Base-by-base conservation (phyloP, 2,329 filamentous ascomycete genomes). In the Scleromitrula shiraiana region DNA sequence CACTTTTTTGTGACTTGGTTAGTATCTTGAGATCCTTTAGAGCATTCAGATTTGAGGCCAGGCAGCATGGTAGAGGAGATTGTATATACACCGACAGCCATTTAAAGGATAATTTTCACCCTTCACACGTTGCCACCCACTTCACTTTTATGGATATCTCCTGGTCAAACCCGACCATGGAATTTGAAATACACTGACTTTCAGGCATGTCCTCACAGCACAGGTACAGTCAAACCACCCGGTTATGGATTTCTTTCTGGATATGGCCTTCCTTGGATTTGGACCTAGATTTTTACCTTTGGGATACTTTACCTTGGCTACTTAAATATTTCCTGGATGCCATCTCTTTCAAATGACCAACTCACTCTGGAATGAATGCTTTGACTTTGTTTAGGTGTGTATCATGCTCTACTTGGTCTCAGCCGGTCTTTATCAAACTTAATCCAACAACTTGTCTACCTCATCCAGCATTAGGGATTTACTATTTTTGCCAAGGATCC, bases 21-120 rank as follows among this genome's bases (percentile, higher is more conserved):
- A 54, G 57, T 57, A 53, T 56, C 48, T 50, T 46, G 50, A 50
- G 53, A 51, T 49, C 35, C 47, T 50, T 32, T 33, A 44, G 51
- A 44, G 52, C 46, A 50, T 47, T 46, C 39, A 44, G 53, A 48
- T 43, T 48, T 49, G 38, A 49, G 47, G 45, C 54, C 56, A 57
- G 55, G 56, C 55, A 57, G 56, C 52, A 56, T 48, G 49, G 47
- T 38, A 46, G 46, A 47, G 50, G 43, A 33, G 41, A 39, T 53
- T 58, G 55, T 58, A 57, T 50, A 55, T 59, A 56, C 52, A 46
- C 46, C 51, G 43, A 46, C 42, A 48, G 47, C 44, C 50, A 41
- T 30, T 32, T 47, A 56, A 50, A 43, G 52, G 52, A 54, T 42
- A 41, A 41, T 46, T 52, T 20, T 33, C 48, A 49, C 46, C 30